Conservation (phyloP, 768 basidiomycete species). For the Coprinopsis sp. region DNA sequence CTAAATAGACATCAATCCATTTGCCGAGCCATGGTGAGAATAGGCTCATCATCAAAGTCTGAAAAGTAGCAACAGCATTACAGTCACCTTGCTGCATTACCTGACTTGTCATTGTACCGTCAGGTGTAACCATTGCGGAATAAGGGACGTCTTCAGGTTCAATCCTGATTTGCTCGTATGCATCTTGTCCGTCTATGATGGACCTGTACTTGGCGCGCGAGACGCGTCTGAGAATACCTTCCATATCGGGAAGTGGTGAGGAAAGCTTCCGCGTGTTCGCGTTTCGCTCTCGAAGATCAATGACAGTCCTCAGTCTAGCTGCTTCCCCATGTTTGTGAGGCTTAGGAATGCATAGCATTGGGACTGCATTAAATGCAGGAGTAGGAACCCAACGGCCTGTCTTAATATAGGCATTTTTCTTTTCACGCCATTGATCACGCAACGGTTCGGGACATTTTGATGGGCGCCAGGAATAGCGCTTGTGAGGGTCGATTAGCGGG, state of each 20-base stretch:
- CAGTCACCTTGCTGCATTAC: constrained; percentile 27
- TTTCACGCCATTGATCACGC: constrained; percentile 24
- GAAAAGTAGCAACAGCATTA: constrained; percentile 30
- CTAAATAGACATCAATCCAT: constrained; percentile 11
- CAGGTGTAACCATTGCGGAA: constrained; percentile 26
- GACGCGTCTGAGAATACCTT: constrained; percentile 31
- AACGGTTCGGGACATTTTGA: constrained; percentile 36
- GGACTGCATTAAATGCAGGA: constrained; percentile 27
- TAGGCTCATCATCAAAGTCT: constrained; percentile 26
- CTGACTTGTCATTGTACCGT: constrained; percentile 31
- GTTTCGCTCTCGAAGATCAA: constrained; percentile 33
- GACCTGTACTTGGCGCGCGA: constrained; percentile 25
- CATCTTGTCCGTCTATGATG: constrained; percentile 33
- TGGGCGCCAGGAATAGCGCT: constrained; percentile 29
- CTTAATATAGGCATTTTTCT: constrained; percentile 23
- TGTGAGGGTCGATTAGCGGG: constrained; percentile 31
- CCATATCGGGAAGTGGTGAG: constrained; percentile 36
- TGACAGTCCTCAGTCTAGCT: constrained; percentile 23
- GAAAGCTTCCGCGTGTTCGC: constrained; percentile 33
- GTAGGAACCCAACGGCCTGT: constrained; percentile 28
- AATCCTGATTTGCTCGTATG: constrained; percentile 38
- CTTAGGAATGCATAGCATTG: constrained; percentile 31
- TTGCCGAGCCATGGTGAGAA: constrained; percentile 4
- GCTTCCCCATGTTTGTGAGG: constrained; percentile 18
- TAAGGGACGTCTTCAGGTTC: constrained; percentile 21